Conservation (phyloP, 2,329 filamentous ascomycete species). For the Saccharata proteae region DNA sequence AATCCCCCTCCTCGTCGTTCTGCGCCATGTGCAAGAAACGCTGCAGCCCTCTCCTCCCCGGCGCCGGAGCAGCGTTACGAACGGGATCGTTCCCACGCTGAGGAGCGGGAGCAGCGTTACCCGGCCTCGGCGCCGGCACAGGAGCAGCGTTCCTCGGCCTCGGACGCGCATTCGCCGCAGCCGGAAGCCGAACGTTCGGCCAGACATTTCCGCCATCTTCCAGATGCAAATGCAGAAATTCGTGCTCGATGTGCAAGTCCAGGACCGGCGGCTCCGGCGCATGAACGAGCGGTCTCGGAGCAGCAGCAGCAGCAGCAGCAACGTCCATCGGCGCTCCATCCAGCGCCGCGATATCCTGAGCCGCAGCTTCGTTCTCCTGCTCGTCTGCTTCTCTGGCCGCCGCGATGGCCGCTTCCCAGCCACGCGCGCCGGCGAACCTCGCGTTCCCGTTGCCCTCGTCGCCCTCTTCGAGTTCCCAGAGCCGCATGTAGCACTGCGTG, state of each 20-base stretch:
- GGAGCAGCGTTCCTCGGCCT: neutral
- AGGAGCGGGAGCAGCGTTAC: neutral
- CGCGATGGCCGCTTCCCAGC: constrained; percentile 30
- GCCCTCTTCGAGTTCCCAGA: constrained; percentile 83
- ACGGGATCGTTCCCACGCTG: constrained; percentile 1
- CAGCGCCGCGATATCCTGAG: constrained; percentile 17
- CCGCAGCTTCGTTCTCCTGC: constrained; percentile 15
- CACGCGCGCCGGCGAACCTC: constrained; percentile 30
- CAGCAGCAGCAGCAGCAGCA: neutral
- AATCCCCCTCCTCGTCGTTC: constrained; percentile 45
- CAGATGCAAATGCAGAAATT: too few relatives aligned
- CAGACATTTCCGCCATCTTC: too few relatives aligned
- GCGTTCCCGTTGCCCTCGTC: constrained; percentile 41
- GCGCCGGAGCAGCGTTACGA: too few relatives aligned
- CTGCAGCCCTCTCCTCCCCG: too few relatives aligned
- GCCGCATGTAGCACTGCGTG: constrained; percentile 60
- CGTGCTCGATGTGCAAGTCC: too few relatives aligned
- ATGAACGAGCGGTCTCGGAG: too few relatives aligned
- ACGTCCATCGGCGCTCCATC: neutral
- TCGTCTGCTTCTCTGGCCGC: constrained; percentile 18
- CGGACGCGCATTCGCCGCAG: neutral
- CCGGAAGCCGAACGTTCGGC: neutral
- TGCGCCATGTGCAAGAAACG: constrained; percentile 40
- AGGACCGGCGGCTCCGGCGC: too few relatives aligned
- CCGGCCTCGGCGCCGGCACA: neutral